These are phyloP conservation scores for Penicillium sp. DNA, from an alignment of 2,329 filamentous ascomycete genomes.

Conservation along the genomic window DNA sequence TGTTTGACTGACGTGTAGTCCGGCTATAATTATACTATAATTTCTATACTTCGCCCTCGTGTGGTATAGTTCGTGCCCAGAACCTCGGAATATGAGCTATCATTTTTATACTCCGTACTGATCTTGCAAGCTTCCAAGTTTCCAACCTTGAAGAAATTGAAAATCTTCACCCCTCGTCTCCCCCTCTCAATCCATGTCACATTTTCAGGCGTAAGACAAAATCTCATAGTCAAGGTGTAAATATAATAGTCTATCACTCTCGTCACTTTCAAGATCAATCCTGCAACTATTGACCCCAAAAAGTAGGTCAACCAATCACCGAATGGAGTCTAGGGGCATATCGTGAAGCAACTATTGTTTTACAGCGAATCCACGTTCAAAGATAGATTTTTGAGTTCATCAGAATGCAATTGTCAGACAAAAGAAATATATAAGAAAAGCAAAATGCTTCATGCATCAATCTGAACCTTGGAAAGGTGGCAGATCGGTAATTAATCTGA, in stretches of 20 bases:
- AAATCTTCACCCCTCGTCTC: too few species aligned
- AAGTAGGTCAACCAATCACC: not conserved
- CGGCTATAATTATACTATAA: not conserved
- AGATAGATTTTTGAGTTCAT: not conserved
- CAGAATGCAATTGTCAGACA: not conserved
- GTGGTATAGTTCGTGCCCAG: too few species aligned
- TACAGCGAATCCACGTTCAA: not conserved
- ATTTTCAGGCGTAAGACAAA: not conserved
- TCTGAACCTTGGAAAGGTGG: not conserved
- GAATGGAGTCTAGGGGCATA: not conserved
- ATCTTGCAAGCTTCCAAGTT: too few species aligned
- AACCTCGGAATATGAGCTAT: too few species aligned
- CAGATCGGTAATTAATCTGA: not conserved
- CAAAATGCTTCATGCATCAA: not conserved
- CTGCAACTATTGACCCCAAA: not conserved
- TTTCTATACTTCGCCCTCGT: too few species aligned
- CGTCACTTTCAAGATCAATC: not conserved
- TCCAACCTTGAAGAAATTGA: too few species aligned
- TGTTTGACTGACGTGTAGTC: too few species aligned
- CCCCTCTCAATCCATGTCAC: not conserved
- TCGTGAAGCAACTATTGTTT: not conserved
- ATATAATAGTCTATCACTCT: not conserved
- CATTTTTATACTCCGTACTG: too few species aligned
- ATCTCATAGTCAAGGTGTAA: not conserved
- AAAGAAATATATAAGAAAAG: not conserved